Percentiles rank a stretch among this genome's conserved stretches.
These are phyloP conservation scores for Verticillium isaacii DNA, from an alignment of 2,329 filamentous ascomycete genomes.

Conservation along the genomic window DNA sequence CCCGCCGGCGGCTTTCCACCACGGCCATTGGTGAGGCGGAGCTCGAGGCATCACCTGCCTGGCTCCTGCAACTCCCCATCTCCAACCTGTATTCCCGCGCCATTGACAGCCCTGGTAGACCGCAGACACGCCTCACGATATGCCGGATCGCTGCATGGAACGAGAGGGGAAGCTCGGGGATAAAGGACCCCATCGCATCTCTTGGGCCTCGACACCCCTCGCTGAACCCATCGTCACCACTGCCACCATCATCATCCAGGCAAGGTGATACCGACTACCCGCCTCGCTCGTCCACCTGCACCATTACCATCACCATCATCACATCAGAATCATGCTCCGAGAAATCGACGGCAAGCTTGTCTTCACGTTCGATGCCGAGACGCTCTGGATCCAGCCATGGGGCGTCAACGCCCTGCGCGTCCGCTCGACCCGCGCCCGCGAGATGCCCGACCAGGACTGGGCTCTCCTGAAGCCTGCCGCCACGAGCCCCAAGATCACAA, in stretches of 20 bases:
- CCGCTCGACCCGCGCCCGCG: constrained; percentile 34
- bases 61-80: not conserved
- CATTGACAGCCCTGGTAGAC: not conserved
- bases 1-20: not conserved
- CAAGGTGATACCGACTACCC: no score
- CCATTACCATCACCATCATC: not conserved
- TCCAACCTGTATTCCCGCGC: not conserved
- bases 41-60: not conserved
- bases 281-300: not conserved
- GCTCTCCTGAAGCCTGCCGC: constrained; percentile 21
- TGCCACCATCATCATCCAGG: no score
- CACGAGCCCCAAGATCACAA: constrained; percentile 10
- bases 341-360: constrained; percentile 1
- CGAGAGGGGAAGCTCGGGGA: not conserved
- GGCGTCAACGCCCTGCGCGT: constrained; percentile 40
- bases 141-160: not conserved
- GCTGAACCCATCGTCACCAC: not conserved
- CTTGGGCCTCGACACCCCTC: not conserved
- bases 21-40: not conserved
- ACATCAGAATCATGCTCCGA: not conserved
- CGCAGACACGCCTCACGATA: not conserved
- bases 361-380: constrained; percentile 35
- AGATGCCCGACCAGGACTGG: constrained; percentile 31
- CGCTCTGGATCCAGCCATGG: constrained; percentile 45
- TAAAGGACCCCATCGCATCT: not conserved